phyloP scores from a whole-genome alignment of 1,284 basidiomycete genomes.

The Pholiota adiposa region DNA sequence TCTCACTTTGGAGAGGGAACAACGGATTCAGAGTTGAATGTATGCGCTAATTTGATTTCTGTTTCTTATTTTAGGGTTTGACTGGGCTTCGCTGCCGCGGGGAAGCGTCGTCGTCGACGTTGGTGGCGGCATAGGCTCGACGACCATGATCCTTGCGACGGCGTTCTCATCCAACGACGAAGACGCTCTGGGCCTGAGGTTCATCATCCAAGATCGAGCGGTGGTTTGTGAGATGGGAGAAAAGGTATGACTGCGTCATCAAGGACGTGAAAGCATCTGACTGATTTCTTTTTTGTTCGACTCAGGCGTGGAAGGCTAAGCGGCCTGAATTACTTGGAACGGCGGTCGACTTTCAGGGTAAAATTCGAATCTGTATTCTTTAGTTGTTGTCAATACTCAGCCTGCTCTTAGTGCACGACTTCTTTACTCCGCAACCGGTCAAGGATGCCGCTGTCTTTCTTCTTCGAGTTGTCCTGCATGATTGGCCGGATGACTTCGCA shows the following conservation, averaged over 20 bases:
- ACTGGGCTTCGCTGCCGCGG: conserved; percentile 60
- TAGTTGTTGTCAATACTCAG: not conserved
- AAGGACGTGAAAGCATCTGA: not conserved
- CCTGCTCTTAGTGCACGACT: conserved; percentile 60
- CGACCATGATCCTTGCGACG: conserved; percentile 66
- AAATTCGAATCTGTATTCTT: not conserved
- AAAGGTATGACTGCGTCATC: conserved; percentile 34
- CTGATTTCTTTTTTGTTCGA: conserved; percentile 16
- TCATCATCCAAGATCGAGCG: conserved; percentile 72
- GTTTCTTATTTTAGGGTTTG: conserved; percentile 50
- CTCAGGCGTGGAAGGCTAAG: conserved; percentile 62
- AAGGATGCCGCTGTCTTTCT: conserved; percentile 64
- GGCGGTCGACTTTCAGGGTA: conserved; percentile 62
- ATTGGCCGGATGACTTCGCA: conserved; percentile 73
- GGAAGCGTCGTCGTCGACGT: conserved; percentile 71
- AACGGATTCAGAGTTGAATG: not conserved
- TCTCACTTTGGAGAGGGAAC: not conserved
- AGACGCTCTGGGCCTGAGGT: conserved; percentile 46
- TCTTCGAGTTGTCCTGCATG: conserved; percentile 71
- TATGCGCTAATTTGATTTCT: conserved; percentile 15
- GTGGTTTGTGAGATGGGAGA: conserved; percentile 66
- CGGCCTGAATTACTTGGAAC: conserved; percentile 64
- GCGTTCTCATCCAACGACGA: conserved; percentile 42
- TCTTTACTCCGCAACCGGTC: conserved; percentile 67
- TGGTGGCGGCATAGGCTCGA: conserved; percentile 78